phyloP scores from a whole-genome alignment of 2,329 filamentous ascomycete genomes.

The Pestalotiopsis sp. region DNA sequence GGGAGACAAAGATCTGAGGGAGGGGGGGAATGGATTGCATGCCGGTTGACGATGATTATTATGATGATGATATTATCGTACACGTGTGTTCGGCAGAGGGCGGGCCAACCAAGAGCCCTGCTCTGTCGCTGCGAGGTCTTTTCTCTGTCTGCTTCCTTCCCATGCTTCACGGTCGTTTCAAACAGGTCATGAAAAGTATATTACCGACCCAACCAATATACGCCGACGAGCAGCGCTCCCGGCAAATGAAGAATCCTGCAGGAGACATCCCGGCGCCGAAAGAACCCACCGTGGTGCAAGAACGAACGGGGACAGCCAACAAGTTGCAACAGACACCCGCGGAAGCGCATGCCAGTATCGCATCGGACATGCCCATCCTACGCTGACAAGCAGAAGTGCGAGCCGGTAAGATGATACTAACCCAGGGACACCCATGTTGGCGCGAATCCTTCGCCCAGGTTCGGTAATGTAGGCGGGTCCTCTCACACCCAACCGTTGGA shows the following conservation, averaged over 20 bases:
- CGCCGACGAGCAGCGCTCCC: background rate
- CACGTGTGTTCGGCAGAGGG: background rate
- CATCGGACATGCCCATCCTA: background rate
- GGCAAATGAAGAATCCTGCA: background rate
- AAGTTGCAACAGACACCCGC: background rate
- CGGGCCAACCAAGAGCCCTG: background rate
- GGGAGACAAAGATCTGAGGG: background rate
- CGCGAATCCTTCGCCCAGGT: slow-evolving; percentile 13
- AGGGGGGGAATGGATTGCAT: background rate
- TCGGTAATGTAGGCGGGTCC: slow-evolving; percentile 8
- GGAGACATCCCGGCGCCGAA: background rate
- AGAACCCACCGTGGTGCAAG: background rate
- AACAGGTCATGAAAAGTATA: background rate
- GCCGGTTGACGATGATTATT: too few relatives aligned
- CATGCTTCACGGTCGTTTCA: background rate
- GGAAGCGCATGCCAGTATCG: background rate
- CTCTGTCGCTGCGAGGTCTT: background rate
- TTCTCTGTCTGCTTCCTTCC: background rate
- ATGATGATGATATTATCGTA: background rate
- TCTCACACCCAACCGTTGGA: slow-evolving; percentile 15
- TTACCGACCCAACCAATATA: background rate
- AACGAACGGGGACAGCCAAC: background rate
- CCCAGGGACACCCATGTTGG: slow-evolving; percentile 8
- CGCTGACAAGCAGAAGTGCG: slow-evolving; percentile 8
- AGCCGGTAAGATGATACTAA: background rate